Percentiles rank a stretch among this genome's conserved stretches.
phyloP scores from a whole-genome alignment of 2,329 filamentous ascomycete species.

The Sarocladiaceae sp. region DNA sequence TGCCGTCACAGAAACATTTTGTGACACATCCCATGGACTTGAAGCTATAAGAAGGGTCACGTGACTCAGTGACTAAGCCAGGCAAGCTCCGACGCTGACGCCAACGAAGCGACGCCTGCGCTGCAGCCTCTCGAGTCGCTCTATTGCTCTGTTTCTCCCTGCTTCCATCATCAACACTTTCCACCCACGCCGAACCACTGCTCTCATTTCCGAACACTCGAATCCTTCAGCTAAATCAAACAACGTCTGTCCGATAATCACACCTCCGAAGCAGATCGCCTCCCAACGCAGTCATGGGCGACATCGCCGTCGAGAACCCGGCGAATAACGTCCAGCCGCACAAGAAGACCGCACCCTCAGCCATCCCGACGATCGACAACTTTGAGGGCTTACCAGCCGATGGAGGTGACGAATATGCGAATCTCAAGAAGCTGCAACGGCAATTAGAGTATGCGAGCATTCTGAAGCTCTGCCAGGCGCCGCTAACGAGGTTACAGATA shows the following conservation, averaged over 20 bases:
- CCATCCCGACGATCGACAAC: slow-evolving; percentile 85
- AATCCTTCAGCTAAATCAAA: no score
- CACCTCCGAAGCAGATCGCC: no score
- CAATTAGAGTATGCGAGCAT: slow-evolving; percentile 75
- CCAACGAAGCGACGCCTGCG: slow-evolving; percentile 8
- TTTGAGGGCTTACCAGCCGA: slow-evolving; percentile 81
- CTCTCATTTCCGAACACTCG: not conserved
- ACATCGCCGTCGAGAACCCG: slow-evolving; percentile 80
- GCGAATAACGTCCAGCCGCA: slow-evolving; percentile 69
- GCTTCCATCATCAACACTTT: slow-evolving; percentile 3
- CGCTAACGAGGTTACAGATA: slow-evolving; percentile 49
- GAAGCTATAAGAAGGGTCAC: slow-evolving; percentile 11
- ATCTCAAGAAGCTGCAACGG: slow-evolving; percentile 92
- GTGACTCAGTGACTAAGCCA: slow-evolving; percentile 15
- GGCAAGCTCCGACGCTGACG: slow-evolving; percentile 2
- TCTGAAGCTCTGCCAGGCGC: not conserved
- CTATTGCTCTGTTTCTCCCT: not conserved
- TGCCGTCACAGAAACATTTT: no score
- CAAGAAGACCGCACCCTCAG: slow-evolving; percentile 74
- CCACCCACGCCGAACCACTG: not conserved
- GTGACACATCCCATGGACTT: no score
- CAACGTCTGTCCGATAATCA: no score
- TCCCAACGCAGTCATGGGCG: slow-evolving; percentile 64
- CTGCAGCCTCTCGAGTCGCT: not conserved
- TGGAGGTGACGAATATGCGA: slow-evolving; percentile 87